Conservation (phyloP, 495 filamentous ascomycete genomes). For the Trichoderma parareesei region DNA sequence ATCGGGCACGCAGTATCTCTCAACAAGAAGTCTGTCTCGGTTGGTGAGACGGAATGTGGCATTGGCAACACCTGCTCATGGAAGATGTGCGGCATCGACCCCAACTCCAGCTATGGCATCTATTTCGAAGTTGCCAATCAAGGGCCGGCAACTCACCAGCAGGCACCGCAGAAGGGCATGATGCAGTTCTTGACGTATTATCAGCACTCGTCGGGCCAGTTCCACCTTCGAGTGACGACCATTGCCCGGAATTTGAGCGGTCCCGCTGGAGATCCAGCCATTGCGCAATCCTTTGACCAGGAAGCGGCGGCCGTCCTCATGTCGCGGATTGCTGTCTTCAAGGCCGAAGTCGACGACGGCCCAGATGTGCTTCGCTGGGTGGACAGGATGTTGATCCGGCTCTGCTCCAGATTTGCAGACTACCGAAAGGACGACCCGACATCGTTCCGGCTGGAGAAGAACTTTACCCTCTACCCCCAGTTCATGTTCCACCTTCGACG, state of each 20-base stretch:
- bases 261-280: conserved; percentile 91
- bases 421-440: conserved; percentile 98
- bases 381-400: conserved; percentile 93
- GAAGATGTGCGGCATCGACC: conserved; percentile 99
- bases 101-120: conserved; percentile 83
- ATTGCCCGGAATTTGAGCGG: conserved; percentile 87
- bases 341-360: conserved; percentile 96
- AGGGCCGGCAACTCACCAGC: conserved; percentile 77
- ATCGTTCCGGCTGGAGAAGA: conserved; percentile 97
- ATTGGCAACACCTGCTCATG: conserved; percentile 98
- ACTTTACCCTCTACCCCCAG: conserved; percentile 97
- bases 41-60: conserved; percentile 96
- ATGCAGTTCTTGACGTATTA: conserved; percentile 99
- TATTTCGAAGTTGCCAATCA: conserved; percentile 98
- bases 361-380: conserved; percentile 99
- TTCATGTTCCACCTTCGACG: conserved; percentile 99
- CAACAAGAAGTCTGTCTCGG: conserved; percentile 96
- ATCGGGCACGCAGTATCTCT: conserved; percentile 95
- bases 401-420: conserved; percentile 96
- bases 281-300: conserved; percentile 97
- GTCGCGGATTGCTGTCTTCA: conserved; percentile 97
- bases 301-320: conserved; percentile 97
- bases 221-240: conserved; percentile 91
- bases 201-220: conserved; percentile 92
- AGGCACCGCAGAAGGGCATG: conserved; percentile 83